These are phyloP conservation scores for Cydonia oblonga DNA, from an alignment of 331 rosid species.

Conservation along the genomic window DNA sequence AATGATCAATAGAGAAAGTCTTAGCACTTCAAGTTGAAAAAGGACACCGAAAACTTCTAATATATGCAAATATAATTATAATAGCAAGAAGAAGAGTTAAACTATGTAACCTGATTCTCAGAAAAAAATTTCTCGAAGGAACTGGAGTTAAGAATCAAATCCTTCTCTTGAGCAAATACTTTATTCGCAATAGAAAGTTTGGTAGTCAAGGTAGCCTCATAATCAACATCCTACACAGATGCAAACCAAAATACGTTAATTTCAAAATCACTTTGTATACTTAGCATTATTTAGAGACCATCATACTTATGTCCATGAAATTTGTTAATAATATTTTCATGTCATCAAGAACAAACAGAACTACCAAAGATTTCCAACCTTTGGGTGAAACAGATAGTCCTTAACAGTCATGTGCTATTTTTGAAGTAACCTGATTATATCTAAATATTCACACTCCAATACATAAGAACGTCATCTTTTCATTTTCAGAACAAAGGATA, in stretches of 20 bases:
- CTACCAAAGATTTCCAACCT: not conserved
- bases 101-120: conserved; percentile 64
- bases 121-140: conserved; percentile 59
- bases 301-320: not conserved
- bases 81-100: not conserved
- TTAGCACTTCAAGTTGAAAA: not conserved
- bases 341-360: not conserved
- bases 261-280: not conserved
- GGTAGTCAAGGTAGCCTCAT: conserved; percentile 72
- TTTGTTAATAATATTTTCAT: not conserved
- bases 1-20: conserved; percentile 16
- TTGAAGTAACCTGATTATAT: not conserved
- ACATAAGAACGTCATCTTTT: not conserved
- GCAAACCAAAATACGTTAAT: conserved; percentile 4
- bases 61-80: conserved; percentile 3
- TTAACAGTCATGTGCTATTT: not conserved
- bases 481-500: not conserved
- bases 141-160: conserved; percentile 53
- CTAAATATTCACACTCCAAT: not conserved
- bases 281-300: not conserved
- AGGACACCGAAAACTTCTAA: no score
- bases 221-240: conserved; percentile 67
- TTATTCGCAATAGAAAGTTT: conserved; percentile 85
- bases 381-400: not conserved
- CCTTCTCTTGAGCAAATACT: conserved; percentile 60